These are phyloP conservation scores for Fusarium sp. DNA, from an alignment of 2,329 filamentous ascomycete genomes.

Conservation along the genomic window DNA sequence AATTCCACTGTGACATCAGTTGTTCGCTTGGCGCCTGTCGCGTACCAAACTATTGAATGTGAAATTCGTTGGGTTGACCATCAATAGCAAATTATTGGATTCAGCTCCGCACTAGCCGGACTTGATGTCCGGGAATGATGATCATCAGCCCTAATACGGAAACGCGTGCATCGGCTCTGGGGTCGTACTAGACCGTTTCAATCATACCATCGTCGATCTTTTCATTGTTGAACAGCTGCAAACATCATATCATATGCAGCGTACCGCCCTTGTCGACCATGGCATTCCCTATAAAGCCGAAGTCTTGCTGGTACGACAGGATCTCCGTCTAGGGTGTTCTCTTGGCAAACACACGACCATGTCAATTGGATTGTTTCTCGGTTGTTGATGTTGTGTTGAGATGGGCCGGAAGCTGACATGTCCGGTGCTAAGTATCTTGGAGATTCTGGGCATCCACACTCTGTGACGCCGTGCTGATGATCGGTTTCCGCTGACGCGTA, in stretches of 20 bases:
- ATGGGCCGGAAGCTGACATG: slow-evolving; percentile 11
- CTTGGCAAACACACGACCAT: slow-evolving; percentile 12
- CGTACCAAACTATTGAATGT: slow-evolving; percentile 4
- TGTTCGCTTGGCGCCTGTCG: slow-evolving; percentile 12
- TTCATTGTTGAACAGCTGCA: background rate
- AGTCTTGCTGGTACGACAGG: slow-evolving; percentile 4
- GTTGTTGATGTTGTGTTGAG: slow-evolving; percentile 3
- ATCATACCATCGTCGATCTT: slow-evolving; percentile 25
- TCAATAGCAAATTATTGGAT: slow-evolving; percentile 7
- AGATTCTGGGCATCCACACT: background rate
- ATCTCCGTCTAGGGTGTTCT: background rate
- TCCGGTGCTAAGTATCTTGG: background rate
- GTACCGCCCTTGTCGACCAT: slow-evolving; percentile 2
- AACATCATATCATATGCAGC: slow-evolving; percentile 18
- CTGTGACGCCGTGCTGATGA: slow-evolving; percentile 3
- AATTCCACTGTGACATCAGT: slow-evolving; percentile 23
- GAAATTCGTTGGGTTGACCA: background rate
- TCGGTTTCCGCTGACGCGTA: background rate
- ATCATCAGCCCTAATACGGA: slow-evolving; percentile 13
- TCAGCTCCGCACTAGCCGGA: slow-evolving; percentile 4
- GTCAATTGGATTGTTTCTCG: background rate
- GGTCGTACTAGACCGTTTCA: slow-evolving; percentile 21
- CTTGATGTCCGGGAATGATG: slow-evolving; percentile 23
- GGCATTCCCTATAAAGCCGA: slow-evolving; percentile 20
- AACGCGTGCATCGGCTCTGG: slow-evolving; percentile 4